Conservation (phyloP, 1,139 yeast genomes). For the Meyerozyma smithsonii region DNA sequence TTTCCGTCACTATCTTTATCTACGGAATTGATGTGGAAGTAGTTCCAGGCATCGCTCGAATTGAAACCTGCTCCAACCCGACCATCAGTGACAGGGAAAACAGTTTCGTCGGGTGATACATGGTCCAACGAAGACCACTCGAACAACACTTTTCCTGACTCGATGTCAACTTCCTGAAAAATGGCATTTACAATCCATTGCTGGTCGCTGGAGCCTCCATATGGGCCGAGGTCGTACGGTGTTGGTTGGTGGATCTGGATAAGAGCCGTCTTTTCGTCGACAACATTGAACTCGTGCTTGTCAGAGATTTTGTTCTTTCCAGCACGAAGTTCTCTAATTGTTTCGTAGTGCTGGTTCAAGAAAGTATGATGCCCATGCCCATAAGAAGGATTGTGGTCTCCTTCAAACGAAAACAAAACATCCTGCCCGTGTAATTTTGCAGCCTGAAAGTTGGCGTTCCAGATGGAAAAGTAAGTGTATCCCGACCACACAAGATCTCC, state of each 20-base stretch:
- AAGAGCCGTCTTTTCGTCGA: conserved; percentile 23
- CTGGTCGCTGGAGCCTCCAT: conserved; percentile 19
- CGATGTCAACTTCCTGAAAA: conserved; percentile 32
- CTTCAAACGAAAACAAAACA: conserved; percentile 28
- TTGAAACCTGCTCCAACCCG: conserved; percentile 29
- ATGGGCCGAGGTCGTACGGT: conserved; percentile 21
- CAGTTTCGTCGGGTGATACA: conserved; percentile 28
- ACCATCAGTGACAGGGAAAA: conserved; percentile 20
- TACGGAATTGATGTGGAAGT: conserved; percentile 38
- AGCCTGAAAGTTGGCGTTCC: conserved; percentile 31
- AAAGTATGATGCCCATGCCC: conserved; percentile 36
- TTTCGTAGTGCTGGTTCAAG: conserved; percentile 22
- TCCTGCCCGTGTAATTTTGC: conserved; percentile 21
- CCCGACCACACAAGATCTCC: conserved; percentile 36
- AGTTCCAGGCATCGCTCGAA: conserved; percentile 37
- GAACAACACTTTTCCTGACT: conserved; percentile 31
- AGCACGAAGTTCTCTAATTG: conserved; percentile 24
- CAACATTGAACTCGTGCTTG: conserved; percentile 31
- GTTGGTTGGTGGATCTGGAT: conserved; percentile 28
- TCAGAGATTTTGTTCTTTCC: conserved; percentile 27
- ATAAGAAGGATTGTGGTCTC: conserved; percentile 25
- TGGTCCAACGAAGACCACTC: conserved; percentile 37
- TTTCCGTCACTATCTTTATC: conserved; percentile 36
- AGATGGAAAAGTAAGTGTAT: conserved; percentile 23
- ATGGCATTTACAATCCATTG: conserved; percentile 31